Percentiles rank a stretch among this genome's conserved stretches.
Evolutionary conservation across 1,139 yeast genomes (phyloP).

Genomic region (Sugiyamaella pinicola): DNA sequence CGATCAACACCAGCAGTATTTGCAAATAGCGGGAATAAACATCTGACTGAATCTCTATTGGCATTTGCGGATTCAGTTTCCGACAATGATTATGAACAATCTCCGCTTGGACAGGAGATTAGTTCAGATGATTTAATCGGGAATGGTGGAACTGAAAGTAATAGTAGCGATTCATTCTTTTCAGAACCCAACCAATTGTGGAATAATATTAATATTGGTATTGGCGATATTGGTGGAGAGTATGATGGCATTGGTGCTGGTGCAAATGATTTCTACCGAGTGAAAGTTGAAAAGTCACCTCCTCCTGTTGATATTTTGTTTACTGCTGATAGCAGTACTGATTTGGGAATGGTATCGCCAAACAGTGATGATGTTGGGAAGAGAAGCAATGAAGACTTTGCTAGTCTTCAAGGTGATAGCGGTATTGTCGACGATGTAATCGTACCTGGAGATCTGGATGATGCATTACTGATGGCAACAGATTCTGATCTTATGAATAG

Average conservation of each 20-base stretch:
- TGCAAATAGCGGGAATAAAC: not conserved
- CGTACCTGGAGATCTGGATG: not conserved
- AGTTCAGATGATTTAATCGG: not conserved
- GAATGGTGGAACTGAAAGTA: not conserved
- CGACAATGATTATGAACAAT: slow-evolving; percentile 11
- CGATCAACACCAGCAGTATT: slow-evolving; percentile 26
- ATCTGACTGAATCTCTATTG: slow-evolving; percentile 1
- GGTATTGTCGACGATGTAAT: not conserved
- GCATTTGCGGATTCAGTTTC: slow-evolving; percentile 14
- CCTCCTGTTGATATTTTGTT: slow-evolving; percentile 5
- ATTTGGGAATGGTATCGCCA: slow-evolving; percentile 12
- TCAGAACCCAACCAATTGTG: slow-evolving; percentile 6
- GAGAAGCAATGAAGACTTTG: not conserved
- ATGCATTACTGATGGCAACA: not conserved
- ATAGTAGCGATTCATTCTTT: slow-evolving; percentile 1
- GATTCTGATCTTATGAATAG: not conserved
- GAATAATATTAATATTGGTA: slow-evolving; percentile 4
- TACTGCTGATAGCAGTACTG: not conserved
- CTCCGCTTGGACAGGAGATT: not conserved
- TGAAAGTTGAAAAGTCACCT: not conserved
- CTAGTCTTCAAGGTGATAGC: not conserved
- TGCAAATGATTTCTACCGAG: not conserved
- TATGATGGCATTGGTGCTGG: not conserved
- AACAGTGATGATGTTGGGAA: slow-evolving; percentile 11
- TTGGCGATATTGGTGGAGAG: not conserved